These are phyloP conservation scores for Kodamaea sp. DNA, from an alignment of 1,139 yeast genomes.

Conservation along the genomic window DNA sequence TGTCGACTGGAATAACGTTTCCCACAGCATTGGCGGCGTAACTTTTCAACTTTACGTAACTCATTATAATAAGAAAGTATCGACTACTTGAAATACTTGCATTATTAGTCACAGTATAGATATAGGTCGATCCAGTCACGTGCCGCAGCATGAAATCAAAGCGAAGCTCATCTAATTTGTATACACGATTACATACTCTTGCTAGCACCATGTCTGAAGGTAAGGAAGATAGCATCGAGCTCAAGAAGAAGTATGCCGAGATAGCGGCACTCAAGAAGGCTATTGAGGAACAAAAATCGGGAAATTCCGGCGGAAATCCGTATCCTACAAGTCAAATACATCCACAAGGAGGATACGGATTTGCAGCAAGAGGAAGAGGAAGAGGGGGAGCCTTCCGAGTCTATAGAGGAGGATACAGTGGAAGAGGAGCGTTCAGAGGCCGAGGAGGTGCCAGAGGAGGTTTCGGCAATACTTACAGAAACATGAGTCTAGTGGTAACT, in stretches of 20 bases:
- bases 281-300: conserved; percentile 21
- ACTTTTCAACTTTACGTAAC: conserved; percentile 22
- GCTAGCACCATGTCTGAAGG: conserved; percentile 1
- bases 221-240: conserved; percentile 16
- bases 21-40: conserved; percentile 36
- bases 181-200: too few relatives aligned
- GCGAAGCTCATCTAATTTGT: too few relatives aligned
- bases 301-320: conserved; percentile 1
- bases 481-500: conserved; percentile 26
- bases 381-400: conserved; percentile 15
- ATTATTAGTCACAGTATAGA: conserved; percentile 1
- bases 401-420: conserved; percentile 5
- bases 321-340: conserved; percentile 7
- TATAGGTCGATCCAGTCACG: too few relatives aligned
- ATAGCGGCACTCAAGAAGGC: conserved; percentile 34
- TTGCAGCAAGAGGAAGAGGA: conserved; percentile 11
- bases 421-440: conserved; percentile 9
- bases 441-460: conserved; percentile 2
- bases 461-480: conserved; percentile 16
- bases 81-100: not conserved
- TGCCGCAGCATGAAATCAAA: too few relatives aligned
- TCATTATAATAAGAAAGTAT: conserved; percentile 10
- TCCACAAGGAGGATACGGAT: conserved; percentile 13
- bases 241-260: conserved; percentile 34
- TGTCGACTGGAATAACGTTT: conserved; percentile 47